These are phyloP conservation scores for Coemansia sp. DNA, from an alignment of 192 early-diverging fungal genomes.

Conservation along the genomic window DNA sequence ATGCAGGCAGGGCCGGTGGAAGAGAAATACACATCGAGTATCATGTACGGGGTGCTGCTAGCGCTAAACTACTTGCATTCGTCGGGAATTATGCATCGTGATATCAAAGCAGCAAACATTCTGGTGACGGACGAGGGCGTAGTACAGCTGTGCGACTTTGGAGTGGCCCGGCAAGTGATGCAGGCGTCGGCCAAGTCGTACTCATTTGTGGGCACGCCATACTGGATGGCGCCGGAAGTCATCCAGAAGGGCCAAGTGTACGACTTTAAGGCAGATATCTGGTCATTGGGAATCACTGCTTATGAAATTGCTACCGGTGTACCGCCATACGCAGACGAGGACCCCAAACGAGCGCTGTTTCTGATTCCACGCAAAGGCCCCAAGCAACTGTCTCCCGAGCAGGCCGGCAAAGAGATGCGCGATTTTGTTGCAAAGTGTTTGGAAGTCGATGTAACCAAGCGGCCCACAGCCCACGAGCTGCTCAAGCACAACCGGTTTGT, in stretches of 20 bases:
- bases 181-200: slow-evolving; percentile 71
- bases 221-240: slow-evolving; percentile 89
- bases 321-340: slow-evolving; percentile 88
- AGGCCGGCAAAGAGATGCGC: slow-evolving; percentile 69
- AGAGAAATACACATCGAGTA: slow-evolving; percentile 84
- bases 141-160: slow-evolving; percentile 96
- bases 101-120: slow-evolving; percentile 98
- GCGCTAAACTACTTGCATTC: slow-evolving; percentile 94
- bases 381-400: slow-evolving; percentile 74
- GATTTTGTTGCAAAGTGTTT: slow-evolving; percentile 89
- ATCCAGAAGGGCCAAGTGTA: slow-evolving; percentile 79
- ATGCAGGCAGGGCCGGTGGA: slow-evolving; percentile 82
- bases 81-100: slow-evolving; percentile 92
- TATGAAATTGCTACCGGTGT: slow-evolving; percentile 95
- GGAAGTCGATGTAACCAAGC: slow-evolving; percentile 80
- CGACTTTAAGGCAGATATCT: slow-evolving; percentile 97
- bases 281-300: slow-evolving; percentile 97
- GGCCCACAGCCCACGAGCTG: slow-evolving; percentile 84
- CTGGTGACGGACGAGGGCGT: slow-evolving; percentile 84
- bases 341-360: slow-evolving; percentile 85
- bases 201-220: slow-evolving; percentile 94
- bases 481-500: slow-evolving; percentile 62
- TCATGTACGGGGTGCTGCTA: slow-evolving; percentile 81
- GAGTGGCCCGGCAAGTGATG: slow-evolving; percentile 83
- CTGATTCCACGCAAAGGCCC: slow-evolving; percentile 82